Percentiles rank a stretch among this genome's conserved stretches.
These are phyloP conservation scores for Colletotrichum somersetense DNA, from an alignment of 2,329 filamentous ascomycete species.

Conservation along the genomic window DNA sequence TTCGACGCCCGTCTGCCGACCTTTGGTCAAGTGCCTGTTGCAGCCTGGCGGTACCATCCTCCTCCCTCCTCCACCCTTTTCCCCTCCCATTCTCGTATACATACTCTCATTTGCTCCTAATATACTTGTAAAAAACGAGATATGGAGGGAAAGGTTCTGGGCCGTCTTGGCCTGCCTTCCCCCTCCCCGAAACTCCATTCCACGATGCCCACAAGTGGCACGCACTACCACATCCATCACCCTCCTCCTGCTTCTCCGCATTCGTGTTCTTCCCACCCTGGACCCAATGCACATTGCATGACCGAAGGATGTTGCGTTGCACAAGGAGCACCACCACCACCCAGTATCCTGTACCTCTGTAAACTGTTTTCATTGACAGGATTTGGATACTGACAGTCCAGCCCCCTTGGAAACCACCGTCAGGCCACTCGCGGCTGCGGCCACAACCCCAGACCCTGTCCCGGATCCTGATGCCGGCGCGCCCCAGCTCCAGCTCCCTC, in stretches of 20 bases:
- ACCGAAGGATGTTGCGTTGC: constrained; percentile 17
- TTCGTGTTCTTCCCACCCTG: constrained; percentile 13
- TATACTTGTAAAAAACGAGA: constrained; percentile 2
- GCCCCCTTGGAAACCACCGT: constrained; percentile 37
- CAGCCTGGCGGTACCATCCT: not conserved
- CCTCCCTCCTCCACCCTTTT: constrained; percentile 21
- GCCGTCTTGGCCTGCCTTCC: constrained; percentile 24
- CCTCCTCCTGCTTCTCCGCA: not conserved
- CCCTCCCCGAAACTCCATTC: constrained; percentile 5
- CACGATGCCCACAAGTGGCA: constrained; percentile 32
- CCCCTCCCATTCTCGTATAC: not conserved
- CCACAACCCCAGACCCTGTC: constrained; percentile 32
- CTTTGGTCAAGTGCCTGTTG: not conserved
- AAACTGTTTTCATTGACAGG: constrained; percentile 26
- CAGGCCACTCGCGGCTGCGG: constrained; percentile 39
- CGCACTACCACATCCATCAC: constrained; percentile 1
- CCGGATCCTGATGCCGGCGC: constrained; percentile 32
- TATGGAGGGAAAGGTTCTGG: constrained; percentile 24
- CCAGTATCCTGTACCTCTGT: not conserved
- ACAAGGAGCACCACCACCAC: constrained; percentile 13
- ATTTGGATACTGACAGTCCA: constrained; percentile 37
- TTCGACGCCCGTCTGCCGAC: not conserved
- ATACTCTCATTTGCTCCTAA: not conserved
- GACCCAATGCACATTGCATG: constrained; percentile 24
- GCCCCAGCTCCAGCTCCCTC: constrained; percentile 17